Base-by-base conservation (phyloP, 2,329 filamentous ascomycete genomes). In the Alternaria dauci region DNA sequence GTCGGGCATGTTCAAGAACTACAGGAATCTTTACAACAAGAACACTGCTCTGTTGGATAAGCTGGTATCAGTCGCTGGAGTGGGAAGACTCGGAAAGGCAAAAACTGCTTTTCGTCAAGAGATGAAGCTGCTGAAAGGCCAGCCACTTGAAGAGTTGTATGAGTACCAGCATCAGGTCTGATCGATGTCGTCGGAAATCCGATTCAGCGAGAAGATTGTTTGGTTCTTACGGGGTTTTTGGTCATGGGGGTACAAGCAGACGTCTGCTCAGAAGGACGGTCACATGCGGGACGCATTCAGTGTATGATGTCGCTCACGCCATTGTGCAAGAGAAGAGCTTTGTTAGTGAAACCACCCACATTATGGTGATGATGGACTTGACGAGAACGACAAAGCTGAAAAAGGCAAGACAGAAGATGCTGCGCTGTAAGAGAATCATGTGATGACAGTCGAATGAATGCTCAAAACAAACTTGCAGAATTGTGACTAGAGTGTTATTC, bases 1-100 rank as follows among this genome's bases (percentile, higher is more conserved):
- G 46, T 34, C 20, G 8, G 32, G 46, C 34, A 50, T 50, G 46
- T 50, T 50, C 46, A 50, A 34, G 46, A 34, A 50, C 32, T 50
- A 50, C n/a, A 34, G 32, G 9, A 8, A 25, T 18, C 46, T 50
- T 20, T 50, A 36, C 20, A 50, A 38, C 30, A 50, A 50, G 46
- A 50, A 50, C 14, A 26, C 34, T 16, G 20, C 8, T 50, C 46
- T 50, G 20, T 14, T 50, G 2, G 20, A 50, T 12, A 50, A 38
- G 20, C 46, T 50, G 20, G 30, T 36, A 2, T 50, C 20, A 8
- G 30, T 20, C 20, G 46, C 46, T 50, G 46, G 38, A 16, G 46
- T 20, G 9, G 46, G 16, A 25, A 30, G 20, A 18, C 18, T n/a
- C 34, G 32, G 46, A 6, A 20, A 50, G 9, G 30, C 0, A 38